Base-by-base conservation (phyloP, 768 basidiomycete genomes). In the Suillus alpinus region DNA sequence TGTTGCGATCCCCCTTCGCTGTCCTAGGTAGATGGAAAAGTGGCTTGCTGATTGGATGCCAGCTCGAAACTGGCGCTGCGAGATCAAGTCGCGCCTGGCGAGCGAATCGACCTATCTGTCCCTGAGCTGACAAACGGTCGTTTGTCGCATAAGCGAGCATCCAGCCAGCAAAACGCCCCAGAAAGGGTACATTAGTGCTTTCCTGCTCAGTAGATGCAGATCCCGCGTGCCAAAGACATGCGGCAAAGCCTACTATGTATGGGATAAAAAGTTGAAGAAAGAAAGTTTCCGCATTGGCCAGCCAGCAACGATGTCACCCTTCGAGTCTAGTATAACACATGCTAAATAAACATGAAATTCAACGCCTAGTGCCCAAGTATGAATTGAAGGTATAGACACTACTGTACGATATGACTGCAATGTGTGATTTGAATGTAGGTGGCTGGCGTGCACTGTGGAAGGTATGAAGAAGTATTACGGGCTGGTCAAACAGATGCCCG, bases 391-490 rank as follows among this genome's bases (percentile, higher is more conserved):
- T 74, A 74, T 72, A 72, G 63, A 68, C 58, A 65, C 64, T 72
- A 70, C 61, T 63, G 64, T 72, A 72, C 60, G 62, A 61, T 63
- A 56, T 52, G 53, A 39, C 63, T 56, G 69, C 61, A 52, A 49
- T 56, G 32, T 63, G 64, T 71, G 67, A 52, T 59, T 49, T 10
- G 32, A 40, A 57, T 61, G 31, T 31, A 36, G 39, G 63, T 61
- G 62, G 23, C 52, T 55, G 56, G 59, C 62, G 62, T 60, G 61
- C 60, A 61, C 55, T 49, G 37, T 60, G 14, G 40, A 52, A 67
- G 69, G 68, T 73, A 70, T 73, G 70, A 59, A 63, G 18, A 59
- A 37, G 16, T 36, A 70, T 67, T 68, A 73, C n/a, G 59, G 60
- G 57, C 62, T 63, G 68, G 23, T 57, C 65, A 62, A 57, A 64